Evolutionary conservation across 768 basidiomycete genomes (phyloP).

Genomic region (Ramaria sp.): DNA sequence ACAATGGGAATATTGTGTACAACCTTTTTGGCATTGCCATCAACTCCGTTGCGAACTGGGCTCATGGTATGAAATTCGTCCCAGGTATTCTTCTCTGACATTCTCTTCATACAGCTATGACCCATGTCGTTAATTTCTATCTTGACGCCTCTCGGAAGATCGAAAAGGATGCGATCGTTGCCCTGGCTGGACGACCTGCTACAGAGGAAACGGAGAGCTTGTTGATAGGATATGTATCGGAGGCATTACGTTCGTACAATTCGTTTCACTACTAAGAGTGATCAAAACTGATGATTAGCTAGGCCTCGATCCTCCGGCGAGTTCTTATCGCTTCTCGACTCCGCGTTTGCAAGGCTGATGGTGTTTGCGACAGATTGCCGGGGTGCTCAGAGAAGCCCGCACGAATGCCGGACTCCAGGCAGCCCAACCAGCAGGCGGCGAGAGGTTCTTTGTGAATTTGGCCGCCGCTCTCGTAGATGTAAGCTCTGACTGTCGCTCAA

Average conservation of each 20-base stretch:
- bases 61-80: constrained; percentile 39
- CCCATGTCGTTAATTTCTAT: constrained; percentile 57
- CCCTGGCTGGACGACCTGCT: constrained; percentile 17
- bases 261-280: neutral
- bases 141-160: constrained; percentile 36
- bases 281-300: constrained; percentile 7
- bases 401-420: constrained; percentile 34
- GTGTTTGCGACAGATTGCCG: neutral
- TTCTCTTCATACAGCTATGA: constrained; percentile 34
- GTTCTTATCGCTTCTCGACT: constrained; percentile 47
- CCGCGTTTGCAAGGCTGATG: constrained; percentile 15
- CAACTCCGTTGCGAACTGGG: constrained; percentile 54
- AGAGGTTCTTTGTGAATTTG: constrained; percentile 54
- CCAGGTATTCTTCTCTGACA: neutral
- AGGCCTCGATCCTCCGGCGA: constrained; percentile 52
- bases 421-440: constrained; percentile 32
- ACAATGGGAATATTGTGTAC: constrained; percentile 49
- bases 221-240: constrained; percentile 51
- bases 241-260: constrained; percentile 54
- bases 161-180: constrained; percentile 18
- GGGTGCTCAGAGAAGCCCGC: constrained; percentile 31
- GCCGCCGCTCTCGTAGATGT: constrained; percentile 47
- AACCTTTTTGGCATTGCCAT: constrained; percentile 67
- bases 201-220: constrained; percentile 22
- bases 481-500: constrained; percentile 16